Evolutionary conservation across 768 basidiomycete species (phyloP).

Genomic region (Termitomyces heimii): DNA sequence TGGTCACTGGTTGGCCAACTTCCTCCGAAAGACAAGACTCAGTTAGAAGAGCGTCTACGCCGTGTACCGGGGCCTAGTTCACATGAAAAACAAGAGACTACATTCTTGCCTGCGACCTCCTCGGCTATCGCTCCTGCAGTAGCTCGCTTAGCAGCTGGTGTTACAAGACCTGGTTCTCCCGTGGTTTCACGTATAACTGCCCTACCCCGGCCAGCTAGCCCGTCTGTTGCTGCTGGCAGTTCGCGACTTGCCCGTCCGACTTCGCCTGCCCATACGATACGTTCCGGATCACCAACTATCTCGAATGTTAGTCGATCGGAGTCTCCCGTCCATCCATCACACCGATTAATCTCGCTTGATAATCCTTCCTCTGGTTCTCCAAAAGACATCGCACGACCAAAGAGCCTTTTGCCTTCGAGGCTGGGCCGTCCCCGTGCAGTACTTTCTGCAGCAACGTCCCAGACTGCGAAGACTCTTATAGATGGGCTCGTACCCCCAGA

Average conservation of each 20-base stretch:
- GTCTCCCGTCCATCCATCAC: conserved; percentile 35
- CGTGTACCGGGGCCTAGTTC: conserved; percentile 68
- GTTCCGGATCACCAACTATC: conserved; percentile 37
- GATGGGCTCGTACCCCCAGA: not conserved
- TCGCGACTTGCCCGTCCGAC: conserved; percentile 35
- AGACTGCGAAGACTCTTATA: conserved; percentile 20
- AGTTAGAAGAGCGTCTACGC: conserved; percentile 84
- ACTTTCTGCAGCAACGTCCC: conserved; percentile 22
- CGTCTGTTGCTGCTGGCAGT: conserved; percentile 21
- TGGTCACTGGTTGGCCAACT: conserved; percentile 75
- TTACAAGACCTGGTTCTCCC: conserved; percentile 38
- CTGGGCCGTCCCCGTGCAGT: conserved; percentile 60
- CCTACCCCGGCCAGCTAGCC: conserved; percentile 20
- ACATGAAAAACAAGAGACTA: conserved; percentile 31
- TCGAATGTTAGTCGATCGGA: conserved; percentile 30
- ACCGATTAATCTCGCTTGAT: conserved; percentile 18
- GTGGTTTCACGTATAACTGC: conserved; percentile 12
- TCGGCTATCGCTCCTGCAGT: conserved; percentile 29
- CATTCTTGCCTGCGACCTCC: conserved; percentile 17
- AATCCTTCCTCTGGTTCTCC: conserved; percentile 32
- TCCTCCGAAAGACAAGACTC: conserved; percentile 84
- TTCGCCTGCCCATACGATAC: conserved; percentile 38
- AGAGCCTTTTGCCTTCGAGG: conserved; percentile 70
- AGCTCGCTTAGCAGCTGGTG: conserved; percentile 43
- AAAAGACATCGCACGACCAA: conserved; percentile 45